Evolutionary conservation across 495 filamentous ascomycete genomes (phyloP), one percentile per base, ranked within the genome.

Genomic region (Glutinoglossum americanum): DNA sequence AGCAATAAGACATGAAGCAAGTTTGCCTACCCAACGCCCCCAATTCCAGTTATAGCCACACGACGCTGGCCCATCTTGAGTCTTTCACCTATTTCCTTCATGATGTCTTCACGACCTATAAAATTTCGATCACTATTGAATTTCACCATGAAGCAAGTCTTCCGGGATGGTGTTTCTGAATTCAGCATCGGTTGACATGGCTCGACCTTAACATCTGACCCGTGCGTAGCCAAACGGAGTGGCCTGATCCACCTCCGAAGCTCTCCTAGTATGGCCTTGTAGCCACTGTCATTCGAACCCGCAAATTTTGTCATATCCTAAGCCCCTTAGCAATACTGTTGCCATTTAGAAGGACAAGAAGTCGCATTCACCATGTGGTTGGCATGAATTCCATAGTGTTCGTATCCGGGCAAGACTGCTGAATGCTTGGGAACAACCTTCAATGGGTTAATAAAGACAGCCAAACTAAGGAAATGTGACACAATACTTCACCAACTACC

Each of bases 361-460:
- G 17, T 41, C 37, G 17, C 17, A 17, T 17, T 53, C 9, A 53
- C 49, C 49, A 28, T 33, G n/a, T 56, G 54, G 21, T 56, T 56
- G 13, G 54, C 54, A 26, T 56, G 26, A 23, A 56, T 56, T 30
- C 7, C 9, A 39, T 39, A 56, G 54, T 23, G 47, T 33, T 3
- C 11, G 27, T 56, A 56, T 1, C 27, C 54, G 3, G 7, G 3
- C 26, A 55, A 4, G 21, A 55, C 17, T 23, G 54, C 54, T 13
- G 54, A 56, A 13, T 39, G 27, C 11, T 56, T 39, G 13, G 26
- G 27, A 39, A 56, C 54, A 13, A 56, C 54, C 54, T 56, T 56
- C 11, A 41, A 17, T 13, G 17, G 7, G 17, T 41, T 41, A 41
- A 41, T 41, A 41, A 35, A 35, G 37, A 41, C 37, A 17, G 13